These are phyloP conservation scores for Cryphonectria radicalis DNA, from an alignment of 2,329 filamentous ascomycete genomes.

Conservation along the genomic window DNA sequence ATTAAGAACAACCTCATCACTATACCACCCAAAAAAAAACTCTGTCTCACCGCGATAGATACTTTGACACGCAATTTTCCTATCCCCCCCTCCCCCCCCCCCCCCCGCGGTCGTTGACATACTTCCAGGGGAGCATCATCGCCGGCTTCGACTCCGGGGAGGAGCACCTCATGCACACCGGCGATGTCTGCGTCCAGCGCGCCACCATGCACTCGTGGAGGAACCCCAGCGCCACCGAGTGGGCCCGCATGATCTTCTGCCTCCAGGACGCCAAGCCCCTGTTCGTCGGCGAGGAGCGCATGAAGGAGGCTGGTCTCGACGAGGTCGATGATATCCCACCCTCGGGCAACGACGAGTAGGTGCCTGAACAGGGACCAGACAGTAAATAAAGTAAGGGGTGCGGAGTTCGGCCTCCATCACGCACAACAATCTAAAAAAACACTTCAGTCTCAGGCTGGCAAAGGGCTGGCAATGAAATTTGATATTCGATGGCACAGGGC, in stretches of 20 bases:
- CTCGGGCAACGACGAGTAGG: constrained; percentile 23
- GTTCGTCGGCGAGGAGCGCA: constrained; percentile 33
- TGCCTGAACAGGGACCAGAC: not conserved
- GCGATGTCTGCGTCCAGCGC: constrained; percentile 54
- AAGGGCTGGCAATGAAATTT: constrained; percentile 13
- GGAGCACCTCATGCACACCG: constrained; percentile 45
- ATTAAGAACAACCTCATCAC: too few relatives aligned
- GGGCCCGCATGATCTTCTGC: constrained; percentile 46
- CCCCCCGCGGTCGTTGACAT: not conserved
- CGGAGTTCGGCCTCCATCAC: not conserved
- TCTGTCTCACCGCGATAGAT: too few relatives aligned
- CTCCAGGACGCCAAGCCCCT: constrained; percentile 31
- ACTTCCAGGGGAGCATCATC: constrained; percentile 46
- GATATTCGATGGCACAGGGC: constrained; percentile 24
- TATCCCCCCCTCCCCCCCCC: not conserved
- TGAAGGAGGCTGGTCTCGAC: constrained; percentile 35
- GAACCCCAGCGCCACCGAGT: constrained; percentile 44
- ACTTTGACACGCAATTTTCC: too few relatives aligned
- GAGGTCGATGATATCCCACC: constrained; percentile 12
- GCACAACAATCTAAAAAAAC: not conserved
- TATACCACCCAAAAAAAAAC: too few relatives aligned
- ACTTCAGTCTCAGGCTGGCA: not conserved
- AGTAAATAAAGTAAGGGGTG: not conserved
- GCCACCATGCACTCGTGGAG: constrained; percentile 53
- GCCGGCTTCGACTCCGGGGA: constrained; percentile 53